phyloP scores from a whole-genome alignment of 345 rosid genomes.

The Atalantia buxifolia region DNA sequence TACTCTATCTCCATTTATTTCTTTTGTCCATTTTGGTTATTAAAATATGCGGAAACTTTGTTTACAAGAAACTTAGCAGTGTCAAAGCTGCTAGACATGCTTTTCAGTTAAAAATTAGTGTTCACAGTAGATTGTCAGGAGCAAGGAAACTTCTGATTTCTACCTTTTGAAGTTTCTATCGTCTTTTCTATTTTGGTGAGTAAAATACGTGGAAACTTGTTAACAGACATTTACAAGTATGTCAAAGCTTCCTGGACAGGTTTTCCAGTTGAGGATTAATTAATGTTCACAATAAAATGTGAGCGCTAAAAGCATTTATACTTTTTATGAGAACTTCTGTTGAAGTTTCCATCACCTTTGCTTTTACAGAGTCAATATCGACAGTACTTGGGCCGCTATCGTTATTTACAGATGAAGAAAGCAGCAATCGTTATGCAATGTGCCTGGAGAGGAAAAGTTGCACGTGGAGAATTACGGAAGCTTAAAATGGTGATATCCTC shows the following conservation, averaged over 20 bases:
- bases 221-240: neutral
- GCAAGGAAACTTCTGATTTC: neutral
- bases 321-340: neutral
- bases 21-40: neutral
- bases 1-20: neutral
- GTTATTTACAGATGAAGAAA: slow-evolving; percentile 51
- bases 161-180: neutral
- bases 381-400: slow-evolving; percentile 46
- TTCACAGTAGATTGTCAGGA: neutral
- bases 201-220: neutral
- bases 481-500: slow-evolving; percentile 62
- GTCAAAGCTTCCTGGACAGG: neutral
- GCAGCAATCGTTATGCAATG: slow-evolving; percentile 71
- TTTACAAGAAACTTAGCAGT: neutral
- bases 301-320: neutral
- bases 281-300: neutral
- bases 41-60: neutral
- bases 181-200: neutral
- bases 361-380: slow-evolving; percentile 63
- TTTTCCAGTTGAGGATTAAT: neutral
- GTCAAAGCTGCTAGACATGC: neutral
- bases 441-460: slow-evolving; percentile 78
- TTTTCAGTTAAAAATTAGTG: neutral
- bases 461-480: slow-evolving; percentile 65
- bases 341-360: neutral